Evolutionary conservation across 441 rosid genomes (phyloP).

Genomic region (Corymbia citriodora): DNA sequence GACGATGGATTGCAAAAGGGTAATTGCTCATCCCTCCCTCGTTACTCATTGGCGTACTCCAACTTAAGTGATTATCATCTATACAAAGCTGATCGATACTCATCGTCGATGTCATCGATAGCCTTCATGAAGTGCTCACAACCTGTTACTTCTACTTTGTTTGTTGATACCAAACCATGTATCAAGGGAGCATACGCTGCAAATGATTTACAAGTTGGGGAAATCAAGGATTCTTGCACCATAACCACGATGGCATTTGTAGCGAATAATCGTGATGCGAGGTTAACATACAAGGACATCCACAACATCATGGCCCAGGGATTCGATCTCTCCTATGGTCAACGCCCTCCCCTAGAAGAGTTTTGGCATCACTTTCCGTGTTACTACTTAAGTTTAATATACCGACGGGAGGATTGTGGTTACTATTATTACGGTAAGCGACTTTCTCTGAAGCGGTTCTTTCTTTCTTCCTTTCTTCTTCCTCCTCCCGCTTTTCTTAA

Average conservation of each 20-base stretch:
- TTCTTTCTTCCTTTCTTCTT: background rate
- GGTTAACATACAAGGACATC: accelerated
- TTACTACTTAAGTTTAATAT: too few relatives aligned
- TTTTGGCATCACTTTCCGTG: accelerated
- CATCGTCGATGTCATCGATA: accelerated
- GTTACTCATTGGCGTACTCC: accelerated
- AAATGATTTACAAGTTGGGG: accelerated
- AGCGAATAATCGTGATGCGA: accelerated
- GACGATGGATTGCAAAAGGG: accelerated
- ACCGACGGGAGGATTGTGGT: background rate
- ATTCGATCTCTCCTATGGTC: too few relatives aligned
- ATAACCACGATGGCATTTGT: accelerated
- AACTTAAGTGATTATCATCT: accelerated
- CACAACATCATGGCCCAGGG: background rate
- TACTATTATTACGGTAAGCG: background rate
- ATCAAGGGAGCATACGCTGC: background rate
- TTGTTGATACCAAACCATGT: background rate
- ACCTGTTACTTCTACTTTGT: background rate
- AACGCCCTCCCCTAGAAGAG: too few relatives aligned
- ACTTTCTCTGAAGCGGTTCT: background rate
- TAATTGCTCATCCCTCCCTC: background rate
- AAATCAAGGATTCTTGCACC: background rate
- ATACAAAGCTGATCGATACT: accelerated
- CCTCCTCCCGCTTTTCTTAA: too few relatives aligned
- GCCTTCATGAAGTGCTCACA: background rate